Evolutionary conservation across 108 stramenopile genomes (phyloP).

Genomic region (Phaeodactylum tricornutum): DNA sequence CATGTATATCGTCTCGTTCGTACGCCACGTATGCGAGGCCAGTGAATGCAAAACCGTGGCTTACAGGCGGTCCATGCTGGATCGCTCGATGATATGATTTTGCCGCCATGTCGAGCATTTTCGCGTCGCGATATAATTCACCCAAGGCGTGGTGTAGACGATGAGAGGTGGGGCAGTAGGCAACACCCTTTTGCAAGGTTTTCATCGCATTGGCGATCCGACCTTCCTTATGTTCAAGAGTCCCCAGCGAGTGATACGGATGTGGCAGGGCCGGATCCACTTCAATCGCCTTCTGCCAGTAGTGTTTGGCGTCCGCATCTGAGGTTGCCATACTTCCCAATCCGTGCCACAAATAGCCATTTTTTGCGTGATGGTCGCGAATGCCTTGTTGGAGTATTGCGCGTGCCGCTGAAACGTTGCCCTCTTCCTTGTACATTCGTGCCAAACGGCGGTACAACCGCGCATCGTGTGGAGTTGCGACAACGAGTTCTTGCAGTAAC

Average conservation of each 20-base stretch:
- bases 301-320: conserved; percentile 16
- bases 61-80: conserved; percentile 35
- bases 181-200: conserved; percentile 47
- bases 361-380: conserved; percentile 18
- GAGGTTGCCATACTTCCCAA: conserved; percentile 45
- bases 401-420: conserved; percentile 30
- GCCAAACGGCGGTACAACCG: conserved; percentile 63
- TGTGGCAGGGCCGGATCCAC: conserved; percentile 50
- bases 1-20: conserved; percentile 36
- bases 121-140: conserved; percentile 68
- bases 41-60: conserved; percentile 53
- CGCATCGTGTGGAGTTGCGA: conserved; percentile 55
- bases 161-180: conserved; percentile 59
- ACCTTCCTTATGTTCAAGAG: conserved; percentile 53
- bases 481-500: conserved; percentile 29
- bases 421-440: conserved; percentile 53
- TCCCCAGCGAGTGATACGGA: conserved; percentile 68
- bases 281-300: conserved; percentile 40
- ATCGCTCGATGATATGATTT: conserved; percentile 42
- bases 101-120: conserved; percentile 53
- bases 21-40: conserved; percentile 56
- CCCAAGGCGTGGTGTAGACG: conserved; percentile 74
- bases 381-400: conserved; percentile 37
- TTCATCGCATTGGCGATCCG: conserved; percentile 54
- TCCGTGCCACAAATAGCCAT: conserved; percentile 59